phyloP scores from a whole-genome alignment of 2,329 filamentous ascomycete genomes.

The Colletotrichum sp. region DNA sequence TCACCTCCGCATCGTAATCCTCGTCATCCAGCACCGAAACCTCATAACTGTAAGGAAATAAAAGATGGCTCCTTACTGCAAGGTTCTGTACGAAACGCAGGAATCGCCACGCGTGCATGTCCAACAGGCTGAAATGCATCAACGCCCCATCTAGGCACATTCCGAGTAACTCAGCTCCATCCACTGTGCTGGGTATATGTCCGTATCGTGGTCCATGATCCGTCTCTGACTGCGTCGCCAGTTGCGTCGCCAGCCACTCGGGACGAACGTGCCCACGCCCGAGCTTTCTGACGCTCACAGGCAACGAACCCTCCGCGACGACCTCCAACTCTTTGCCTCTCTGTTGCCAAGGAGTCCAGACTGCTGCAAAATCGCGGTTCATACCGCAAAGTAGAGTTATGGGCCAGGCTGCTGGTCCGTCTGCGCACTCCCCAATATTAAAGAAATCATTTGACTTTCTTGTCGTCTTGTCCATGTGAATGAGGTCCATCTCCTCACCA shows the following conservation, averaged over 20 bases:
- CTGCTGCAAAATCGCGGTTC: constrained; percentile 50
- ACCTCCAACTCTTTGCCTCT: constrained; percentile 46
- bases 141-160: constrained; percentile 73
- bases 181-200: constrained; percentile 44
- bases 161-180: constrained; percentile 64
- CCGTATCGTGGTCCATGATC: constrained; percentile 44
- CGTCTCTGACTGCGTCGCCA: background rate
- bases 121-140: constrained; percentile 72
- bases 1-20: constrained; percentile 40
- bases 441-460: constrained; percentile 52
- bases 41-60: constrained; percentile 54
- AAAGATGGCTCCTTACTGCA: constrained; percentile 49
- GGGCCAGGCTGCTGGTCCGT: constrained; percentile 35
- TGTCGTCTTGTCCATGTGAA: constrained; percentile 52
- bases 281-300: constrained; percentile 62
- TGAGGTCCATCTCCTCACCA: constrained; percentile 38
- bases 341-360: constrained; percentile 54
- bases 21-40: constrained; percentile 27
- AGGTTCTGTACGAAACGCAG: constrained; percentile 78
- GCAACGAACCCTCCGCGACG: constrained; percentile 63
- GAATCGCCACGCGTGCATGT: constrained; percentile 66
- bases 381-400: constrained; percentile 54
- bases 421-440: constrained; percentile 42
- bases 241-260: constrained; percentile 45
- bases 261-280: constrained; percentile 58